These are phyloP conservation scores for Phytopythium aichiense DNA, from an alignment of 352 stramenopile species.

Conservation along the genomic window DNA sequence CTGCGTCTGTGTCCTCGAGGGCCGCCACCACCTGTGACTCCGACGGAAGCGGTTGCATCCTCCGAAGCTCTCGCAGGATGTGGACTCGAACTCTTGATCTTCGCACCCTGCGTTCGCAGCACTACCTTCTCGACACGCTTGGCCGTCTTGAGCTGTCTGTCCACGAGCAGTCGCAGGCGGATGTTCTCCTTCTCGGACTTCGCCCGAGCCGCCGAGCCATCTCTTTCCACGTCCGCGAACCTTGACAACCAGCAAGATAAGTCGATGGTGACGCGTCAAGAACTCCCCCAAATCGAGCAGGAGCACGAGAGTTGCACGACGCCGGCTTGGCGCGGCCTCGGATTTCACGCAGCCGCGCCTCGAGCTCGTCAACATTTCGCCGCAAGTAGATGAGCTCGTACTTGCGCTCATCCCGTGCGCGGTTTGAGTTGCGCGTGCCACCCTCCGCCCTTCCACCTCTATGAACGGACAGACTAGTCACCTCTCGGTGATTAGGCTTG, in stretches of 20 bases:
- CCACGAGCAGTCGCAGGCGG: conserved; percentile 18
- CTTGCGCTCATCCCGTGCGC: conserved; percentile 8
- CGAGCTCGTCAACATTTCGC: conserved; percentile 2
- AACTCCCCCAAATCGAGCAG: no score
- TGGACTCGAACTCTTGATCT: background rate
- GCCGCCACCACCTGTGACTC: background rate
- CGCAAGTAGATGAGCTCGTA: conserved; percentile 7
- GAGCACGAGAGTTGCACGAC: no score
- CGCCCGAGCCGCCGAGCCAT: conserved; percentile 13
- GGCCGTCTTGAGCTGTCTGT: conserved; percentile 15
- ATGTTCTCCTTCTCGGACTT: conserved; percentile 20
- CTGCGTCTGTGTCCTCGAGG: background rate
- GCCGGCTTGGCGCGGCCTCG: background rate
- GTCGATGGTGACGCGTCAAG: background rate
- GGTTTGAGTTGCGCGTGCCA: conserved; percentile 5
- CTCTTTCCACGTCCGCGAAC: conserved; percentile 11
- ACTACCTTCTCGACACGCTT: conserved; percentile 13
- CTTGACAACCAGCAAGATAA: background rate
- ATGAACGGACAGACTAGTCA: background rate
- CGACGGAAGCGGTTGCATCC: conserved; percentile 3
- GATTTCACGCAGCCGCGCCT: conserved; percentile 1
- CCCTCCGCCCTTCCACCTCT: background rate
- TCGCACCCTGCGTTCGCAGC: background rate
- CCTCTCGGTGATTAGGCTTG: background rate
- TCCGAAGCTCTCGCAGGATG: background rate